Evolutionary conservation across 2,329 filamentous ascomycete species (phyloP), one percentile per base, ranked within the genome.

Genomic region (Microcera coccophila): DNA sequence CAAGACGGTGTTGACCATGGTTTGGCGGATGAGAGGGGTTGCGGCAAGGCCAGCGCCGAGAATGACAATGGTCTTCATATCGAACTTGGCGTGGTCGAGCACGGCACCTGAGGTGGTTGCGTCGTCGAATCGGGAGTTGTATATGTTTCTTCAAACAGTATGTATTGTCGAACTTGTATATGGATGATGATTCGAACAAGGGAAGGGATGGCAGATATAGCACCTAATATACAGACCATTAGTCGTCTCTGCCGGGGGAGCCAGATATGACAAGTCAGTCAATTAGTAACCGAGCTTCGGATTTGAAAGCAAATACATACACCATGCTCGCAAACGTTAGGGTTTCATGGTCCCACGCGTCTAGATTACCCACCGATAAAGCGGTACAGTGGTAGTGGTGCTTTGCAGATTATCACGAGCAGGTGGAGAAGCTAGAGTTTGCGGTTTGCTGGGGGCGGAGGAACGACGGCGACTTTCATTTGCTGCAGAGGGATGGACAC

Each of bases 21-120:
- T 68, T 54, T 75, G 71, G 57, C 77, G 75, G 36, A 75, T 69
- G 26, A 74, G 51, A 15, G 71, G 68, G 36, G 75, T 52, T 46
- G 73, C 74, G 29, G 68, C 64, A 31, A 67, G 57, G 57, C 72
- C 71, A 24, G 71, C 72, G 24, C 76, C 76, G 4, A 79, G 66
- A 38, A 79, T 62, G 31, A 79, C 69, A 38, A 79, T 65, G 22
- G 67, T 70, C 45, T 64, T 61, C 53, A 60, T 35, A 5, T 15
- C 20, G 33, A 8, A 26, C 22, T 26, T 26, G 22, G 22, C 12
- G 22, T 26, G 7, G 7, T 26, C 7, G 22, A 26, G 22, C 7
- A 7, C 22, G 22, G 22, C 12, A 12, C 12, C 22, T 7, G 22
- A 7, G 7, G 22, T 26, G 22, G 12, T 12, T 26, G 12, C 12